A percentile compares a stretch with the other conserved stretches of the same genome.
These are phyloP conservation scores for Apiospora phragmitis DNA, from an alignment of 2,329 filamentous ascomycete genomes.

Conservation along the genomic window DNA sequence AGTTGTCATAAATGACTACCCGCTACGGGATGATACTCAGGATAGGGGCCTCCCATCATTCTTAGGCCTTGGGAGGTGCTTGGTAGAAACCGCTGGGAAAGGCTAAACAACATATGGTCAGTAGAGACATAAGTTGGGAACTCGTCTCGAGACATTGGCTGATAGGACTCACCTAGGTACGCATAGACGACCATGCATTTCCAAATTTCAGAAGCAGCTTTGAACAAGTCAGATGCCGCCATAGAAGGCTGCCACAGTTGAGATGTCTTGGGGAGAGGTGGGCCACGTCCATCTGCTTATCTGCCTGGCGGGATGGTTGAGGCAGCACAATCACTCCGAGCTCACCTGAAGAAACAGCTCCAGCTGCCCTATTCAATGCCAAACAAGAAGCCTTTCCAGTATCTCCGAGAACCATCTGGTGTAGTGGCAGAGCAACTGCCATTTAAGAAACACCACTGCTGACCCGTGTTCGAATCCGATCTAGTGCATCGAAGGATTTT, in stretches of 20 bases:
- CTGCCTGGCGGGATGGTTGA: background rate
- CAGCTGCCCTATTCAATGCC: background rate
- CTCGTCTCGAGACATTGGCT: too few species aligned
- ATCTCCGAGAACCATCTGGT: background rate
- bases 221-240: too few species aligned
- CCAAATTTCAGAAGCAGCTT: too few species aligned
- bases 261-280: background rate
- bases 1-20: too few species aligned
- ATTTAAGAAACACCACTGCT: background rate
- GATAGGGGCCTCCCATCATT: too few species aligned
- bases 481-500: background rate
- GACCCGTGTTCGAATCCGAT: background rate
- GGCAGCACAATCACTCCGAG: background rate
- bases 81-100: too few species aligned
- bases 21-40: too few species aligned
- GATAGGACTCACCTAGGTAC: too few species aligned
- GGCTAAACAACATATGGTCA: too few species aligned
- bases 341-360: background rate
- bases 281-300: background rate
- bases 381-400: background rate
- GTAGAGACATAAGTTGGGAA: too few species aligned
- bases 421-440: background rate
- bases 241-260: background rate
- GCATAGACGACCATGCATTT: too few species aligned
- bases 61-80: too few species aligned